A percentile compares a stretch with the other conserved stretches of the same genome.
phyloP scores from a whole-genome alignment of 345 rosid genomes.

The Leavenworthia alabamica region DNA sequence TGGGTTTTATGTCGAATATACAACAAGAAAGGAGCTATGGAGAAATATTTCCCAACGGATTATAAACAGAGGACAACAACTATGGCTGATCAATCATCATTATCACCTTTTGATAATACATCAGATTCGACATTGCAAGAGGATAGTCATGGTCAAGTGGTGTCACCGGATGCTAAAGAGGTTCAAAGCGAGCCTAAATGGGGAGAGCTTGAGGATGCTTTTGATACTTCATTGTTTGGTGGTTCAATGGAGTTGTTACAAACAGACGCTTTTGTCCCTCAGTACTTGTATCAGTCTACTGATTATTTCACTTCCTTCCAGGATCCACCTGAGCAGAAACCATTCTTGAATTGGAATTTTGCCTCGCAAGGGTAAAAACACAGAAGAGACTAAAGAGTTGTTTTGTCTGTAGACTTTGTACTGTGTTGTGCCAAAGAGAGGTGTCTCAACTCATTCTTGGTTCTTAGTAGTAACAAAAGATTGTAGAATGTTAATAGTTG shows the following conservation, averaged over 20 bases:
- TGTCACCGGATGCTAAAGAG: constrained; percentile 54
- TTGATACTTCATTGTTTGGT: constrained; percentile 36
- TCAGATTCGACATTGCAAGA: constrained; percentile 59
- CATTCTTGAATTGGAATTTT: constrained; percentile 30
- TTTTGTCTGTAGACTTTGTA: neutral
- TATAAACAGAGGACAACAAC: constrained; percentile 19
- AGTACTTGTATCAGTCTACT: constrained; percentile 42
- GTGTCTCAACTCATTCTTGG: constrained; percentile 3
- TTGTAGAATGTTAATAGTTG: constrained; percentile 26
- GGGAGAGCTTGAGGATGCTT: constrained; percentile 31
- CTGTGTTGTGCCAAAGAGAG: constrained; percentile 1
- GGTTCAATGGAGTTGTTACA: constrained; percentile 36
- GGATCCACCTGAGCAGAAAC: constrained; percentile 30
- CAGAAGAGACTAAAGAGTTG: neutral
- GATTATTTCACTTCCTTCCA: constrained; percentile 20
- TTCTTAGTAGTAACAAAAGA: constrained; percentile 12
- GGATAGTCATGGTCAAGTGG: constrained; percentile 62
- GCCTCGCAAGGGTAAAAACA: constrained; percentile 13
- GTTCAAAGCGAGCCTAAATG: constrained; percentile 59
- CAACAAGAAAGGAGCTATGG: constrained; percentile 79
- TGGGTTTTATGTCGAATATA: constrained; percentile 85
- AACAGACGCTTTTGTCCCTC: constrained; percentile 45
- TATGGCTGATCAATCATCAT: constrained; percentile 15
- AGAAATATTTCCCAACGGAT: constrained; percentile 36
- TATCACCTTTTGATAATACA: constrained; percentile 40